These are phyloP conservation scores for Rhizopogon roseolus DNA, from an alignment of 768 basidiomycete genomes.

Conservation along the genomic window DNA sequence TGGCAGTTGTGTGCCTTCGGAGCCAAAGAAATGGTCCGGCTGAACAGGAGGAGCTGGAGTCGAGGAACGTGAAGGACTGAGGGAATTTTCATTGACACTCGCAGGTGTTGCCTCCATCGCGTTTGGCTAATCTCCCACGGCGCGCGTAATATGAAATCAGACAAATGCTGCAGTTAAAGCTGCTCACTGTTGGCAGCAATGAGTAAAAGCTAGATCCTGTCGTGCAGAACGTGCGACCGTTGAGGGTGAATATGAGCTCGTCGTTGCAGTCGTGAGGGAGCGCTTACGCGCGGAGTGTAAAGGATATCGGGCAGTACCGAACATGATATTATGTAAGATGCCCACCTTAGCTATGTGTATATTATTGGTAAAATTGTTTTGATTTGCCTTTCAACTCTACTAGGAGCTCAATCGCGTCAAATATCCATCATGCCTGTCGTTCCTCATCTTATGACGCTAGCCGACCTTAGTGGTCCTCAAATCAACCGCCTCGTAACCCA, in stretches of 20 bases:
- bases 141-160: background rate
- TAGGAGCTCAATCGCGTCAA: background rate
- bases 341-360: no score
- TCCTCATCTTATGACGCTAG: slow-evolving; percentile 84
- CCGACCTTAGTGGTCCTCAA: slow-evolving; percentile 76
- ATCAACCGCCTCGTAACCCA: slow-evolving; percentile 63
- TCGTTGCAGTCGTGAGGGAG: slow-evolving; percentile 2
- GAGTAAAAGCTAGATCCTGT: background rate
- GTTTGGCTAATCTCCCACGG: slow-evolving; percentile 6
- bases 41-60: slow-evolving; percentile 54
- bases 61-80: slow-evolving; percentile 43
- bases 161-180: background rate
- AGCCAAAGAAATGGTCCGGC: slow-evolving; percentile 81
- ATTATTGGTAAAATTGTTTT: background rate
- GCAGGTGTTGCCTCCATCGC: slow-evolving; percentile 17
- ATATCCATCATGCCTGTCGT: slow-evolving; percentile 21
- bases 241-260: background rate
- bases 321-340: background rate
- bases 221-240: background rate
- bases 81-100: slow-evolving; percentile 18
- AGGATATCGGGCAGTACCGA: background rate
- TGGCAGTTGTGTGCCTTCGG: slow-evolving; percentile 38
- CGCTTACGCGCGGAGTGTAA: background rate
- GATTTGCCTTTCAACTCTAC: background rate
- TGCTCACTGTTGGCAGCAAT: background rate